Conservation (phyloP, 805 yeast species). For the Groenewaldozyma tartarivorans region DNA sequence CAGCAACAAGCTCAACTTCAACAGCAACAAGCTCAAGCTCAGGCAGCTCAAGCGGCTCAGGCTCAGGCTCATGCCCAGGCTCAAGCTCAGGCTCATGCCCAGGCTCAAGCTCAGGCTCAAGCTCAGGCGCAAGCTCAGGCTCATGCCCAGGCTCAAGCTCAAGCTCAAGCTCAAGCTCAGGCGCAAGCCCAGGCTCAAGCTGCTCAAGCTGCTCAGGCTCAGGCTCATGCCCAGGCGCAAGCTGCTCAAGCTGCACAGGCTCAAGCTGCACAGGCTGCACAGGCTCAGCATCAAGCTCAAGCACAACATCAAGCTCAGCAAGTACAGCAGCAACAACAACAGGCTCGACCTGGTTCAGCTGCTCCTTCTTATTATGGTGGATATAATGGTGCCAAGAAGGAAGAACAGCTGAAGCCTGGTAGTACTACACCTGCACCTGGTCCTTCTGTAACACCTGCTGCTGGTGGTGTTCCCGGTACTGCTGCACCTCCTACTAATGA, state of each 20-base stretch:
- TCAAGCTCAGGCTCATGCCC: constrained; percentile 29
- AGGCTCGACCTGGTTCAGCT: constrained; percentile 1
- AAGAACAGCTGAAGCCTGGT: too few relatives aligned
- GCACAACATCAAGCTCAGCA: background rate
- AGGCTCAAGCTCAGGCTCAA: too few relatives aligned
- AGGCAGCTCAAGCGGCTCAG: constrained; percentile 17
- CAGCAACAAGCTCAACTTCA: background rate
- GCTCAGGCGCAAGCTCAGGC: too few relatives aligned
- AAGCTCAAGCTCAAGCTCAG: background rate
- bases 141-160: too few relatives aligned
- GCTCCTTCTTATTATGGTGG: background rate
- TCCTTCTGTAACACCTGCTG: too few relatives aligned
- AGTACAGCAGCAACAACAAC: background rate
- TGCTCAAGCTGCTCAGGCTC: constrained; percentile 15
- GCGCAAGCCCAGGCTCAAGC: constrained; percentile 17
- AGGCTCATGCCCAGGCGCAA: constrained; percentile 13
- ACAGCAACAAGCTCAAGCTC: constrained; percentile 15
- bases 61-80: constrained; percentile 14
- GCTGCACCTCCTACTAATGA: constrained; percentile 6
- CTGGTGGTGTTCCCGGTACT: constrained; percentile 2
- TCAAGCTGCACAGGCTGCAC: background rate
- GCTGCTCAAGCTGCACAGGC: constrained; percentile 27
- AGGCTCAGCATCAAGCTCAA: background rate
- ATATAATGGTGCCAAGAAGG: background rate
- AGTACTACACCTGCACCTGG: too few relatives aligned